These are phyloP conservation scores for Phellinidium pouzarii DNA, from an alignment of 1,284 basidiomycete genomes.

Conservation along the genomic window DNA sequence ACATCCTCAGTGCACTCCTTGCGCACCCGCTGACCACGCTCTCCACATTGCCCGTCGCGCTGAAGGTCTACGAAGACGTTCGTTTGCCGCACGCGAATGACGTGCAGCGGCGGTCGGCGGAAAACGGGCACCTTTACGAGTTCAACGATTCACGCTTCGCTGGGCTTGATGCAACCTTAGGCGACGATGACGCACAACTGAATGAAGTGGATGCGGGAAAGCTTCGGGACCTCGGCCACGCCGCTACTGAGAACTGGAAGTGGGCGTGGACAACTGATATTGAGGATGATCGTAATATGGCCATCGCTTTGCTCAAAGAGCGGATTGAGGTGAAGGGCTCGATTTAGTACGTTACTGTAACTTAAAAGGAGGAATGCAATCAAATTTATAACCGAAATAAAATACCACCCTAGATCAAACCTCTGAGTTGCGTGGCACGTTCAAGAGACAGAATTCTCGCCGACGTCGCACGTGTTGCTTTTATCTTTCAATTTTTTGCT, in stretches of 20 bases:
- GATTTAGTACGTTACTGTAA: too few species aligned
- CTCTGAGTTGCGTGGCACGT: too few species aligned
- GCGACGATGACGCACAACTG: background rate
- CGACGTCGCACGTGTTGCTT: too few species aligned
- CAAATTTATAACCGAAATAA: too few species aligned
- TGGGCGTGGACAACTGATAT: constrained; percentile 22
- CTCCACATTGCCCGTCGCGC: constrained; percentile 22
- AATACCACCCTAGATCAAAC: too few species aligned
- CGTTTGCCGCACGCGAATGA: constrained; percentile 31
- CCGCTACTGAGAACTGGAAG: constrained; percentile 28
- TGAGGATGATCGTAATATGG: constrained; percentile 7
- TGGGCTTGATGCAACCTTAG: background rate
- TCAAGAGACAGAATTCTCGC: too few species aligned
- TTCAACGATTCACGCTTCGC: constrained; percentile 22
- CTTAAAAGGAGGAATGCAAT: too few species aligned
- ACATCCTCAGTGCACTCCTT: constrained; percentile 30
- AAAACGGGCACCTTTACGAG: constrained; percentile 25
- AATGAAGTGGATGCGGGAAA: constrained; percentile 10
- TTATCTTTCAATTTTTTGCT: too few species aligned
- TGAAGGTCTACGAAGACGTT: constrained; percentile 32
- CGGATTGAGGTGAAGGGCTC: background rate
- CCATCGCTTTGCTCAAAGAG: background rate
- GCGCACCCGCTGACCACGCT: constrained; percentile 25
- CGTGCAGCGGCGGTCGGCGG: constrained; percentile 25
- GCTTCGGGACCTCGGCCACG: constrained; percentile 25